These are phyloP conservation scores for Botrytis aclada DNA, from an alignment of 2,329 filamentous ascomycete species.

Conservation along the genomic window DNA sequence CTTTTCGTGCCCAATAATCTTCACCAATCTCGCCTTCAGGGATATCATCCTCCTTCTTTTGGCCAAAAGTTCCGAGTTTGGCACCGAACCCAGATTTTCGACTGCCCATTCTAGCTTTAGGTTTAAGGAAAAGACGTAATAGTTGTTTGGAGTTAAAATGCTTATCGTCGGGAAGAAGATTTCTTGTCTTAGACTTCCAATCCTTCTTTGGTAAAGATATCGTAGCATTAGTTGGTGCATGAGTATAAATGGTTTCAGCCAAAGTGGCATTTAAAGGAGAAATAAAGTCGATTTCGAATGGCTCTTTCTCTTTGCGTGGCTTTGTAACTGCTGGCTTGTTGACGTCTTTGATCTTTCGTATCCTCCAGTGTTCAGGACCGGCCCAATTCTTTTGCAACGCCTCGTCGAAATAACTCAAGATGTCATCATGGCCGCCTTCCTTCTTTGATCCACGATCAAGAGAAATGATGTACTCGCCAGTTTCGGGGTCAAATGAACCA, in stretches of 20 bases:
- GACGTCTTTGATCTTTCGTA: constrained; percentile 82
- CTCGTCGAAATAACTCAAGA: constrained; percentile 97
- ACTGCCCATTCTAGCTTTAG: constrained; percentile 77
- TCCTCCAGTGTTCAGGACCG: constrained; percentile 98
- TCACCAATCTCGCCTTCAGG: constrained; percentile 83
- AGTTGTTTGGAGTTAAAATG: constrained; percentile 95
- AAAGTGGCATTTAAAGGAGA: constrained; percentile 68
- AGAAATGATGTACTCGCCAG: constrained; percentile 75
- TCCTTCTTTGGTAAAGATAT: constrained; percentile 90
- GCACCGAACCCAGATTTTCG: constrained; percentile 53
- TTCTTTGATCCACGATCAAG: constrained; percentile 69
- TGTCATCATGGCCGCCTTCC: constrained; percentile 74
- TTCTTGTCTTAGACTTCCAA: constrained; percentile 90
- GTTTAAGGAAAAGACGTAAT: constrained; percentile 88
- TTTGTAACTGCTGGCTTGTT: constrained; percentile 61
- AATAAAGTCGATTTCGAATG: constrained; percentile 89
- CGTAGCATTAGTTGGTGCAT: constrained; percentile 72
- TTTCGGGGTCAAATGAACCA: constrained; percentile 61
- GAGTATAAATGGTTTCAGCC: constrained; percentile 76
- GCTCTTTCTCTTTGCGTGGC: constrained; percentile 89
- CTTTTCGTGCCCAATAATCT: constrained; percentile 84
- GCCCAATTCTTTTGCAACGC: constrained; percentile 96
- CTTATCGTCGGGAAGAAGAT: constrained; percentile 94
- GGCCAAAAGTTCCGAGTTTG: constrained; percentile 44
- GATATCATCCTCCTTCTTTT: constrained; percentile 52